Percentiles rank a stretch among this genome's conserved stretches.
Conservation (phyloP, 1,139 yeast species). For the Spathaspora sp. region DNA sequence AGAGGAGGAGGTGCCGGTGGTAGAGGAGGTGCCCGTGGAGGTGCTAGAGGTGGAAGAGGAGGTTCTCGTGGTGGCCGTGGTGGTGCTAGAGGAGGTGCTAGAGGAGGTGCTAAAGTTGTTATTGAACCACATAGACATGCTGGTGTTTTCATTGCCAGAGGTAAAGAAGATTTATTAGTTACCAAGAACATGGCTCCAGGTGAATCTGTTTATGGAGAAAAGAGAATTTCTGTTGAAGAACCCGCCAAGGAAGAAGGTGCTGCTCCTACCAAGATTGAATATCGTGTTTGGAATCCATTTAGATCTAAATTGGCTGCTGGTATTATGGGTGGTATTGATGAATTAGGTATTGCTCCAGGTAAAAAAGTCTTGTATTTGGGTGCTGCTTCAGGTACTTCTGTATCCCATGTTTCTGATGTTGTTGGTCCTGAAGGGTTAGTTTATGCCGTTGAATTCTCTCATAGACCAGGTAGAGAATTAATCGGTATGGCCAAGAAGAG, state of each 20-base stretch:
- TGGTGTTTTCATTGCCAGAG: constrained; percentile 98
- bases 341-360: constrained; percentile 96
- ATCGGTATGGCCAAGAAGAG: constrained; percentile 99
- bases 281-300: constrained; percentile 99
- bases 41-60: constrained; percentile 49
- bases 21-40: constrained; percentile 36
- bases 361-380: constrained; percentile 96
- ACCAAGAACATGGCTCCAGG: constrained; percentile 98
- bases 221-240: constrained; percentile 91
- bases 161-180: constrained; percentile 96
- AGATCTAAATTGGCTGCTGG: constrained; percentile 99
- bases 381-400: constrained; percentile 99
- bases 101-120: constrained; percentile 91
- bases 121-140: constrained; percentile 99
- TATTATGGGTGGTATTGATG: constrained; percentile 99
- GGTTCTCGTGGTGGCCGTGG: constrained; percentile 67
- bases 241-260: constrained; percentile 83
- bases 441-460: constrained; percentile 98
- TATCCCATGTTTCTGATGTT: constrained; percentile 95
- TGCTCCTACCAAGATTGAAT: constrained; percentile 93
- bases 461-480: constrained; percentile 99
- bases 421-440: constrained; percentile 99
- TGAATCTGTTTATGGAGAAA: constrained; percentile 97
- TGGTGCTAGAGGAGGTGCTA: constrained; percentile 77
- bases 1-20: constrained; percentile 34